Base-by-base conservation (phyloP, 1,284 basidiomycete genomes). In the Cutaneotrichosporon cavernicola region DNA sequence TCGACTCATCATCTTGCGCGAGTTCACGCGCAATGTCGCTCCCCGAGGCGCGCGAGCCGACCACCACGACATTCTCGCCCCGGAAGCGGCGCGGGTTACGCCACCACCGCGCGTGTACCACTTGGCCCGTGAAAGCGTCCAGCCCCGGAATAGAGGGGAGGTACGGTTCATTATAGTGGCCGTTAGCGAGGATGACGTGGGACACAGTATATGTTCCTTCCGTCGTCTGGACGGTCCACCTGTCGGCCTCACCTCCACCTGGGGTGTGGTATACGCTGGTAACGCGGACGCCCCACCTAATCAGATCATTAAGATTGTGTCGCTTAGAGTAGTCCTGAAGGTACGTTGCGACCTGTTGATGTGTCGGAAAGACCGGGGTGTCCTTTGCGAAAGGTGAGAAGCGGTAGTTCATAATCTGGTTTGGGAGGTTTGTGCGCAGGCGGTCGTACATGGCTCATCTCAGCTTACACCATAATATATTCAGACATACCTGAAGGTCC, bases 1-100 rank as follows among this genome's bases (percentile, higher is more conserved):
- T 21, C 40, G 32, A 43, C 5, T 65, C 58, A 31, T 82, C 78
- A 22, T 76, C 70, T 8, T 64, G 51, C 7, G 79, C 81, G 8
- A 85, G 70, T 61, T 84, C 82, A n/a, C 84, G 75, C 0, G 82
- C 79, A 31, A 85, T 80, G 65, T 85, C 84, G 18, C 81, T 82
- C 0, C 84, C 84, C 0, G 81, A 83, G 5, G 81, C 81, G n/a
- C 77, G 80, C 34, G 82, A 83, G 7, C 84, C 84, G 8, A 85
- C 81, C 0, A 85, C 82, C 26, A 85, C 73, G 7, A 85, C 80
- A 1, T 72, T 80, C 70, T 81, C 68, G 18, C 70, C 73, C 50
- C 78, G 22, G 62, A 70, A 73, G 16, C 70, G 65, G 0, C 73
- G 63, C 0, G 83, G 79, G 4, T 71, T 71, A 16, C 82, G 74